Conservation (phyloP, 306 rosid species). For the Glycine latifolia region DNA sequence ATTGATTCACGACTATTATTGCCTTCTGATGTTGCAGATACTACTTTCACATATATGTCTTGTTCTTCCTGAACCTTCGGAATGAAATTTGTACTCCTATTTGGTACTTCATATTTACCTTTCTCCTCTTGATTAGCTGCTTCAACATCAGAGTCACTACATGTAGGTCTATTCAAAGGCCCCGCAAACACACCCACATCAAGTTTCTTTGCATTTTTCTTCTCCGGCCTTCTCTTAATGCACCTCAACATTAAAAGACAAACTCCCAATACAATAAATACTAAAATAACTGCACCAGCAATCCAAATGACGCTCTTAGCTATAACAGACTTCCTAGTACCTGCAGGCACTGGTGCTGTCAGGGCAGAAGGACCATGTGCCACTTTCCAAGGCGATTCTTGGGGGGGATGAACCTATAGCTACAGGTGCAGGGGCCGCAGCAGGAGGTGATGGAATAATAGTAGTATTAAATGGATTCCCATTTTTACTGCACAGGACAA, state of each 20-base stretch:
- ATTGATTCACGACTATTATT: constrained; percentile 43
- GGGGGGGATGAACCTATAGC: constrained; percentile 56
- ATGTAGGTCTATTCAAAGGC: constrained; percentile 48
- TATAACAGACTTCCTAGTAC: constrained; percentile 48
- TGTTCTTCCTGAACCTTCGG: constrained; percentile 33
- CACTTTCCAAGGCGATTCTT: constrained; percentile 43
- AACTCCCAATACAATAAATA: constrained; percentile 49
- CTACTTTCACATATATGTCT: constrained; percentile 37
- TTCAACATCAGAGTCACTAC: constrained; percentile 44
- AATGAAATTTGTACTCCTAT: constrained; percentile 19
- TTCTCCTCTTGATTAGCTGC: constrained; percentile 54
- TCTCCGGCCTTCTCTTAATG: constrained; percentile 52
- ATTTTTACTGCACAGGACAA: constrained; percentile 66
- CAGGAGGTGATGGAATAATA: constrained; percentile 59
- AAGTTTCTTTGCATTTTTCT: constrained; percentile 42
- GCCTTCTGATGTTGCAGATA: constrained; percentile 42
- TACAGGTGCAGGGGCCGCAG: constrained; percentile 55
- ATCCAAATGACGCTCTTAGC: constrained; percentile 54
- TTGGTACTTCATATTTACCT: constrained; percentile 52
- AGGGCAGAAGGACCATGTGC: constrained; percentile 52
- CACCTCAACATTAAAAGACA: constrained; percentile 56
- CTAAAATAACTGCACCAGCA: constrained; percentile 54
- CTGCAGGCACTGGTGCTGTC: constrained; percentile 32
- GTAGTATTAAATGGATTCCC: constrained; percentile 82
- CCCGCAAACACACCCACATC: constrained; percentile 26